Conservation (phyloP, 169 alveolate genomes). For the Eimeria sp. region DNA sequence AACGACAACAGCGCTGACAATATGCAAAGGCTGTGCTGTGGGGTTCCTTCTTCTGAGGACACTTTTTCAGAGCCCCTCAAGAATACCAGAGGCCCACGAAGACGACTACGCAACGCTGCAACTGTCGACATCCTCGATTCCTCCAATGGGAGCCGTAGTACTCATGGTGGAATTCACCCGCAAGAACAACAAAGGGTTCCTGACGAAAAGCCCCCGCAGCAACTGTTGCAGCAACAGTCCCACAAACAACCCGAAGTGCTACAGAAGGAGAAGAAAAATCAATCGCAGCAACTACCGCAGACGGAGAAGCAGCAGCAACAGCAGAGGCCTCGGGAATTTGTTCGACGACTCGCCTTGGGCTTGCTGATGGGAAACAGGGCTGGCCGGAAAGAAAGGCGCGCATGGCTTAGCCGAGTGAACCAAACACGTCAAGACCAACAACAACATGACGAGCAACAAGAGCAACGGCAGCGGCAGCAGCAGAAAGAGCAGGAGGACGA, state of each 20-base stretch:
- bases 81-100: background rate
- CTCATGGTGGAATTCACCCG: background rate
- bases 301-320: slow-evolving; percentile 12
- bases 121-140: background rate
- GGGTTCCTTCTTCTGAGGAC: background rate
- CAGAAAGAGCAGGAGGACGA: slow-evolving; percentile 12
- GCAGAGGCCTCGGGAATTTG: slow-evolving; percentile 44
- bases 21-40: background rate
- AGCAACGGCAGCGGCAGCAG: slow-evolving; percentile 23
- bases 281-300: slow-evolving; percentile 8
- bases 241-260: background rate
- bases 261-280: background rate
- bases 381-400: slow-evolving; percentile 11
- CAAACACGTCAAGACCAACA: background rate
- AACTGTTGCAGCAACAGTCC: slow-evolving; percentile 16
- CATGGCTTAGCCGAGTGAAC: slow-evolving; percentile 8
- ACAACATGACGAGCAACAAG: slow-evolving; percentile 4
- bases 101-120: background rate
- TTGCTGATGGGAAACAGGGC: slow-evolving; percentile 15
- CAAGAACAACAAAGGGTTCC: background rate
- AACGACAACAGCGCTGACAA: background rate
- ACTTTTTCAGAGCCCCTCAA: background rate
- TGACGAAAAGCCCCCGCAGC: background rate
- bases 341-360: slow-evolving; percentile 53
- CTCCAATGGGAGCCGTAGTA: background rate